These are phyloP conservation scores for Beauveria rudraprayagi DNA, from an alignment of 2,329 filamentous ascomycete genomes.

Conservation along the genomic window DNA sequence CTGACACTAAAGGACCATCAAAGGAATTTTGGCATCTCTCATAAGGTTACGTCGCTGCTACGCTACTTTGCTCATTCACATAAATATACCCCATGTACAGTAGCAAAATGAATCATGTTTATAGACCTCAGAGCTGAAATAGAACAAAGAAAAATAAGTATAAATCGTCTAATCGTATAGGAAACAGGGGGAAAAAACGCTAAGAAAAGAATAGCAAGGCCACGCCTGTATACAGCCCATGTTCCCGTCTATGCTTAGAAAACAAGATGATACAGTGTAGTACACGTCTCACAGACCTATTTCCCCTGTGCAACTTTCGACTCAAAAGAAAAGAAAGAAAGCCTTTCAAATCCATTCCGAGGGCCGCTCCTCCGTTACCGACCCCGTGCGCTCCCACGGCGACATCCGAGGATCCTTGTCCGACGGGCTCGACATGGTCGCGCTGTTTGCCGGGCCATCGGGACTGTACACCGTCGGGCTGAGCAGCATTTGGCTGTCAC, in stretches of 20 bases:
- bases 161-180: background rate
- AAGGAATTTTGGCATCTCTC: background rate
- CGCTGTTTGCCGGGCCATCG: conserved; percentile 14
- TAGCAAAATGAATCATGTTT: background rate
- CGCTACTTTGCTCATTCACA: background rate
- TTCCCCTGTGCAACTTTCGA: background rate
- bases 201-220: background rate
- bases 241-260: background rate
- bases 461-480: conserved; percentile 47
- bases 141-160: background rate
- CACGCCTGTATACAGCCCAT: background rate
- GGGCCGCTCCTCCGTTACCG: conserved; percentile 13
- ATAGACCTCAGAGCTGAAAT: background rate
- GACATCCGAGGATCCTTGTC: conserved; percentile 3
- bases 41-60: background rate
- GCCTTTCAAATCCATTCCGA: conserved; percentile 24
- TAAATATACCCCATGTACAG: background rate
- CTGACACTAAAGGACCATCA: background rate
- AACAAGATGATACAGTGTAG: background rate
- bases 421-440: conserved; percentile 6
- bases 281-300: background rate
- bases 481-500: conserved; percentile 31
- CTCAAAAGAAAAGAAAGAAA: background rate
- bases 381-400: background rate
- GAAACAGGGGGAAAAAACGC: background rate